Percentiles rank a stretch among this genome's conserved stretches.
Conservation (phyloP, 1,139 yeast species). For the Blastobotrys persicus region DNA sequence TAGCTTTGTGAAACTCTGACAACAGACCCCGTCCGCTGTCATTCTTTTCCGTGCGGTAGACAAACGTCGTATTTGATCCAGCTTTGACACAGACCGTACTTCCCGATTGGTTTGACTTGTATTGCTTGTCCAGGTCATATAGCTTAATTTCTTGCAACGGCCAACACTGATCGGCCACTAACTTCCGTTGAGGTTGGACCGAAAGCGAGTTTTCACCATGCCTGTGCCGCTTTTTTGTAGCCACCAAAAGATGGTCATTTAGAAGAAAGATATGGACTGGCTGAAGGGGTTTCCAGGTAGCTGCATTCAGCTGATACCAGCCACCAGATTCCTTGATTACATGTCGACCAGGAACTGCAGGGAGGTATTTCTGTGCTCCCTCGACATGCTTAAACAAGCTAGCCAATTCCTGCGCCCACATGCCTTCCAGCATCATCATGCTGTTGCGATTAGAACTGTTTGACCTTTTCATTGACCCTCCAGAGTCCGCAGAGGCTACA, state of each 20-base stretch:
- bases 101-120: conserved; percentile 11
- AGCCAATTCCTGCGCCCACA: conserved; percentile 77
- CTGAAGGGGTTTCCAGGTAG: conserved; percentile 79
- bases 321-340: conserved; percentile 75
- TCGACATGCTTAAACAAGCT: conserved; percentile 80
- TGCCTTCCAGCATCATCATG: conserved; percentile 66
- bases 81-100: conserved; percentile 39
- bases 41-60: conserved; percentile 63
- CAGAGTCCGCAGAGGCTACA: neutral
- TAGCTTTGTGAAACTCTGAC: conserved; percentile 61
- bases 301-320: conserved; percentile 85
- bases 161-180: conserved; percentile 80
- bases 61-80: conserved; percentile 48
- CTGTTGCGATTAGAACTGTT: conserved; percentile 55
- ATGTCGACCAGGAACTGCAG: conserved; percentile 78
- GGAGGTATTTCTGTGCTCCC: conserved; percentile 80
- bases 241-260: conserved; percentile 75
- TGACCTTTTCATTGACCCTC: conserved; percentile 4
- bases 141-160: conserved; percentile 62
- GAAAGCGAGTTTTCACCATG: conserved; percentile 27
- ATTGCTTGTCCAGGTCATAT: conserved; percentile 37
- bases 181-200: conserved; percentile 34
- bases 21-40: conserved; percentile 59
- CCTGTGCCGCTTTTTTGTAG: conserved; percentile 54
- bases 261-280: conserved; percentile 74